Evolutionary conservation across 139 green algal species (phyloP), one percentile per base, ranked within the genome.

Genomic region (Mesotaenium endlicherianum): DNA sequence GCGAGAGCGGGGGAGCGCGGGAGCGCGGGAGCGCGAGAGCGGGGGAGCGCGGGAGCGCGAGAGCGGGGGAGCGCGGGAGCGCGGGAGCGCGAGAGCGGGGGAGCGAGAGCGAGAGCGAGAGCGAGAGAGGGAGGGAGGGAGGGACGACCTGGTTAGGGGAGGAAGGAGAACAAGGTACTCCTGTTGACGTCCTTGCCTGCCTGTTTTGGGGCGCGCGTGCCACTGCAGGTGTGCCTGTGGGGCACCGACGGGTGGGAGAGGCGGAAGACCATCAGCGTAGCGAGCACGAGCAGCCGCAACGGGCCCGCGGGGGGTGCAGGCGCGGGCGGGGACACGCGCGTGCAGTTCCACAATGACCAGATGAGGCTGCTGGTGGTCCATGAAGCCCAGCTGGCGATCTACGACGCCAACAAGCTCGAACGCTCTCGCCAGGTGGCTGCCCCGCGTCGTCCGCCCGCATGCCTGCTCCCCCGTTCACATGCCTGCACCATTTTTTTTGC

Each of bases 261-360:
- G 74, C 17, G 70, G 40, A 78, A 79, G n/a, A 69, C 55, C 0
- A 70, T 36, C 1, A 47, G 31, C 2, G 38, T 87, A 1, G 20
- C 57, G 0, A 82, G 70, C 38, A 30, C 45, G 4, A 40, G 42
- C 50, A 26, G 17, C 38, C 41, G 72, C 26, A 42, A n/a, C 0
- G 31, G 31, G 11, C 43, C 41, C 2, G n/a, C 55, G 2, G 17
- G 8, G 2, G 34, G 16, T 4, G 77, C 41, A 6, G n/a, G n/a
- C n/a, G n/a, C n/a, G n/a, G 57, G 38, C 31, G 74, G 47, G 3
- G 81, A 87, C 72, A 87, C 81, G 40, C 50, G 81, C 34, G 81
- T 87, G n/a, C 59, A 79, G 41, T 84, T 85, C 45, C 71, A 87
- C 81, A 84, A 87, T 36, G 81, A 87, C 74, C 81, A 87, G 70